These are phyloP conservation scores for Polychytrium aggregatum DNA, from an alignment of 192 early-diverging fungal species.

Conservation along the genomic window DNA sequence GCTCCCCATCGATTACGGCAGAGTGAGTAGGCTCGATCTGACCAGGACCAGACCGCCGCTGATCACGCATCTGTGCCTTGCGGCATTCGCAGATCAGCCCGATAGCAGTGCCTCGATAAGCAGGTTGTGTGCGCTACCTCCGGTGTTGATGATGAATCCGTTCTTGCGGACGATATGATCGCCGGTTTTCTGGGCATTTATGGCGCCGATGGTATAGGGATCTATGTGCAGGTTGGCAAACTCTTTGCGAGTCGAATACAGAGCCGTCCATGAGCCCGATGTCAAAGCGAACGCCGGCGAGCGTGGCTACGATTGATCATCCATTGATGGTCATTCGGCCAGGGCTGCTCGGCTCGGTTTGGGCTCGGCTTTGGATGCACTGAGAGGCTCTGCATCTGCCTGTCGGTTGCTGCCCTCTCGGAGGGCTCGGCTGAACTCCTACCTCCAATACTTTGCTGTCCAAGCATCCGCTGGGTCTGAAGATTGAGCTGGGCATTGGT, in stretches of 20 bases:
- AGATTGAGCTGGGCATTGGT: slow-evolving; percentile 97
- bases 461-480: slow-evolving; percentile 86
- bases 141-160: slow-evolving; percentile 89
- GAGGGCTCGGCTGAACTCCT: slow-evolving; percentile 5
- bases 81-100: background rate
- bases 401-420: no score
- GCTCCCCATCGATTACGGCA: background rate
- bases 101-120: no score
- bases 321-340: no score
- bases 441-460: slow-evolving; percentile 90
- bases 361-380: no score
- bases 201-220: slow-evolving; percentile 68
- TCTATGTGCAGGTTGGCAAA: slow-evolving; percentile 90
- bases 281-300: no score
- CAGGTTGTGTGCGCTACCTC: no score
- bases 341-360: no score
- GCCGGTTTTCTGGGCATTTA: slow-evolving; percentile 75
- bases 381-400: no score
- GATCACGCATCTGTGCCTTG: background rate
- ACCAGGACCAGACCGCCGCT: background rate
- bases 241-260: no score
- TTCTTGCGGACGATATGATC: slow-evolving; percentile 82
- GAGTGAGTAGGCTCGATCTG: background rate
- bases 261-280: no score
- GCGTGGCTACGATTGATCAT: no score